Base-by-base conservation (phyloP, 805 yeast genomes). In the Nematodospora valgi region DNA sequence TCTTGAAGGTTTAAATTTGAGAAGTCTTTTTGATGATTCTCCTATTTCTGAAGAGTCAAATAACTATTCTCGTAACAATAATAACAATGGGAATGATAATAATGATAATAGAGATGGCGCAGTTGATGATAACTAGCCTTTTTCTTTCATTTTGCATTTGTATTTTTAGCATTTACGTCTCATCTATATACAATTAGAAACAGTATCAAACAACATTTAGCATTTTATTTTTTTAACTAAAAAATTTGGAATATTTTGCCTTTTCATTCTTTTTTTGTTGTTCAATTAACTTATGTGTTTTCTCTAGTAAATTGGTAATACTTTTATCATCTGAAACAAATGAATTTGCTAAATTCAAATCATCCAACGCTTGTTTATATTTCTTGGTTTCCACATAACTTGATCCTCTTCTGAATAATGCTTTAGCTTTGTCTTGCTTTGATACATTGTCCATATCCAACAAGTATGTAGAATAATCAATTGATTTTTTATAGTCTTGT, bases 241-340 rank as follows among this genome's bases (percentile, higher is more conserved):
- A 84, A 52, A 84, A 83, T 52, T 78, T 82, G 12, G 86, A 71
- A 43, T 77, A 74, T 39, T 68, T 76, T 32, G 71, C 70, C 49
- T 68, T 74, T 40, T 78, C 80, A 11, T 63, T 65, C 25, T 65
- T 62, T 49, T 74, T 79, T 24, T 60, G 56, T 22, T 62, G 58
- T 17, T 68, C 66, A 2, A 76, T 45, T 16, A 64, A 21, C 6
- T 47, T 50, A 41, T 75, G 69, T 1, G 71, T 70, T 9, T 48
- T 52, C 20, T 54, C 54, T 18, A 76, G 48, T 42, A 75, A 82
- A 16, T 48, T 54, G 11, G 50, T 54, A 5, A 82, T 74, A 0
- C 59, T 66, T 12, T 58, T 54, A 51, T 84, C 91, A 2, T 59
- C 49, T 10, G 79, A 76, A 27, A 68, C 65, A 22, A 63, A 43